Conservation (phyloP, 305 asterid species). For the Euphrasia arctica region DNA sequence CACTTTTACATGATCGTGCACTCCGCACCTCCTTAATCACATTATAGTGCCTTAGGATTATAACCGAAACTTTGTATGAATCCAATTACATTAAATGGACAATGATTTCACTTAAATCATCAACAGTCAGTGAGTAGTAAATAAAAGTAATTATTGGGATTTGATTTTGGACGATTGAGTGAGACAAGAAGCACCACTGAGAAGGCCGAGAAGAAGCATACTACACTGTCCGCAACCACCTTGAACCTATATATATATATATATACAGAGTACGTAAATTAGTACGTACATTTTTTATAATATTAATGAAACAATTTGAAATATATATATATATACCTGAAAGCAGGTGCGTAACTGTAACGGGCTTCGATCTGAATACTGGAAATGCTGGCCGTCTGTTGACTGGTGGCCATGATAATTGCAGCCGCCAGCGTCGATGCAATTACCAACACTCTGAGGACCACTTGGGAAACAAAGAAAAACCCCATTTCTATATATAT, state of each 20-base stretch:
- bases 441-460: slow-evolving; percentile 39
- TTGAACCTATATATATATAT: slow-evolving; percentile 31
- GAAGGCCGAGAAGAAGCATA: slow-evolving; percentile 31
- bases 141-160: slow-evolving; percentile 36
- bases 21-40: no score
- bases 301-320: no score
- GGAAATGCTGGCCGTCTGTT: slow-evolving; percentile 29
- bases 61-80: no score
- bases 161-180: slow-evolving; percentile 32
- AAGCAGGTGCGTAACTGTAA: slow-evolving; percentile 39
- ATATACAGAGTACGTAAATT: no score
- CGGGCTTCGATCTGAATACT: slow-evolving; percentile 36
- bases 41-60: no score
- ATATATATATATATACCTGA: slow-evolving; percentile 22
- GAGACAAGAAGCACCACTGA: slow-evolving; percentile 27
- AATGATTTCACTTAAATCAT: no score
- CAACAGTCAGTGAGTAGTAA: slow-evolving; percentile 43
- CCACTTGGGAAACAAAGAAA: slow-evolving; percentile 30
- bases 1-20: no score
- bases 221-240: slow-evolving; percentile 35
- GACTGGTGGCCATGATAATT: slow-evolving; percentile 26
- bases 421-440: slow-evolving; percentile 38
- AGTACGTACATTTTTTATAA: no score
- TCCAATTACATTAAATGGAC: no score
- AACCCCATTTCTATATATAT: no score